Base-by-base conservation (phyloP, 805 yeast species). In the Candida chilensis region DNA sequence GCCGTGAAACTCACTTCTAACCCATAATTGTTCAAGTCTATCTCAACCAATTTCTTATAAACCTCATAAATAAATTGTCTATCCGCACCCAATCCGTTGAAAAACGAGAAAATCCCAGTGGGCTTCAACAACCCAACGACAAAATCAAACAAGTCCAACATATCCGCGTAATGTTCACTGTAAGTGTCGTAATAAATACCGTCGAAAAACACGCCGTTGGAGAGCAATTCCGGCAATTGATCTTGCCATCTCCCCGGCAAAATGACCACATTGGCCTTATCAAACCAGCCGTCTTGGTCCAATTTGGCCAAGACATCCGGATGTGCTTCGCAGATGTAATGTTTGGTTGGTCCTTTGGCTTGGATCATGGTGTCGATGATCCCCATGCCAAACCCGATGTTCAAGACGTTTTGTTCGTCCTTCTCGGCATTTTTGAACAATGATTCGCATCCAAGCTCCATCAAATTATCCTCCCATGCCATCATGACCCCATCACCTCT, bases 351-450 rank as follows among this genome's bases (percentile, higher is more conserved):
- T 13, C 43, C 44, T 27, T 53, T 57, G 12, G 37, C 42, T 46
- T 81, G 81, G 36, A 88, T 82, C 68, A 78, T 74, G 1, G 73
- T 58, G 50, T 88, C 97, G 32, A 88, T 87, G 32, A 88, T 90
- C 2, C 97, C 97, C 96, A 88, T 85, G 2, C 97, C 97, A 50
- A 90, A 88, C 0, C 97, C 97, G 24, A 88, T 83, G 45, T 88
- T 88, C 21, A 90, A 59, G 2, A 90, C 74, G 24, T 60, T 68
- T 14, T 64, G 41, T 24, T 60, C 66, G 7, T 61, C 48, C 20
- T 64, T 60, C 1, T 49, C 50, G 9, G 56, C 42, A 1, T 72
- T 60, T 28, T 60, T 60, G 48, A 79, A 77, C n/a, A 90, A 49
- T 0, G 90, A 60, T 20, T 81, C 76, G 32, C 94, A 80, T 1